Conservation (phyloP, 2,329 filamentous ascomycete species). For the Thielaviopsis cerberus region DNA sequence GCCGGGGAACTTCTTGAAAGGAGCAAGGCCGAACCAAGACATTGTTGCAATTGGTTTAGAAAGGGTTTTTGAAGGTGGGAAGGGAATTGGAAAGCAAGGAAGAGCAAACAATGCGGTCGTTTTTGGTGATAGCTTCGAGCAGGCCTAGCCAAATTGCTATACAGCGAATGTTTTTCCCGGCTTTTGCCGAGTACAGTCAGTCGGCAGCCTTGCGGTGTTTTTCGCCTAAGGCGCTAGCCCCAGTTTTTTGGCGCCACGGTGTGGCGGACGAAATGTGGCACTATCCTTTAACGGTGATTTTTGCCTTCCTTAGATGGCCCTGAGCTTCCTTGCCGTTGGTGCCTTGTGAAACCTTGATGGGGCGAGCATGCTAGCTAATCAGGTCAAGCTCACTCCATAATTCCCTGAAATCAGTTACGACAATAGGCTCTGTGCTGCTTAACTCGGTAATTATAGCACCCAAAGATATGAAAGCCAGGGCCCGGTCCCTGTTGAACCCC, state of each 20-base stretch:
- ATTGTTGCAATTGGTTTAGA: slow-evolving; percentile 32
- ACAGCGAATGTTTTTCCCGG: background rate
- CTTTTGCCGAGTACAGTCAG: background rate
- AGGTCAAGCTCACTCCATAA: background rate
- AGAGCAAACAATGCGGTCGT: background rate
- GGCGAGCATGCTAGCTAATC: background rate
- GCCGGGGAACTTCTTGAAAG: slow-evolving; percentile 62
- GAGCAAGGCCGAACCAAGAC: slow-evolving; percentile 50
- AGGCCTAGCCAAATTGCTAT: background rate
- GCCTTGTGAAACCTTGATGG: background rate
- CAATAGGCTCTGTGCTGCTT: background rate
- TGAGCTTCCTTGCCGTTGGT: too few species aligned
- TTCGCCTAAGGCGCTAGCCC: background rate
- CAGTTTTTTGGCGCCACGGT: background rate
- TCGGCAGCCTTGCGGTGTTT: background rate
- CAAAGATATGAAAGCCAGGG: background rate
- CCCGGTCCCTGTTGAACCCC: background rate
- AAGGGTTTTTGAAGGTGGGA: background rate
- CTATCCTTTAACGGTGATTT: background rate
- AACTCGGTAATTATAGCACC: background rate
- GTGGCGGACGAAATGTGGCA: background rate
- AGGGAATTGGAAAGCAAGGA: background rate
- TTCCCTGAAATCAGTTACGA: background rate
- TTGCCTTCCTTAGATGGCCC: too few species aligned
- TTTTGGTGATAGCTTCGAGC: background rate